Evolutionary conservation across 2,329 filamentous ascomycete species (phyloP), one percentile per base, ranked within the genome.

Genomic region (Aureobasidium sp.): DNA sequence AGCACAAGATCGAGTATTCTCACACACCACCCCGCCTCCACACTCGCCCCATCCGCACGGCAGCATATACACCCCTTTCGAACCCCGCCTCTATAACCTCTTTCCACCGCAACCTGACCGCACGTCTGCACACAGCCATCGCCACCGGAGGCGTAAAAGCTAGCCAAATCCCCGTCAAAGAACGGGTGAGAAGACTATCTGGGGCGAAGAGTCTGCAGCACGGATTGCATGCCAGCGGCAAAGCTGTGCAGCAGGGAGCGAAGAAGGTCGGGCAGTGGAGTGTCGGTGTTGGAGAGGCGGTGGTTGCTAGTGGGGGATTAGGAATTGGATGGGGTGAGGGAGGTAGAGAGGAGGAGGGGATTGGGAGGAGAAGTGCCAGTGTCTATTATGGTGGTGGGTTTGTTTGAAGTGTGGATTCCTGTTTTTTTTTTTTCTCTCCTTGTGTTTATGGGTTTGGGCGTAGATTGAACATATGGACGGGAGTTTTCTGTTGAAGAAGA

Each of bases 311-410:
- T 11, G 47, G 47, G 5, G 47, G 34, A n/a, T 22, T 30, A 12
- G 45, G 34, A 14, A 25, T 50, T n/a, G 47, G 35, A 17, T 50
- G 47, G 34, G 47, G 12, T 3, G 25, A 30, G 11, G 35, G 6
- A 2, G 17, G 3, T 3, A 17, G 11, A 21, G 35, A 30, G 16
- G 25, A 4, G 3, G 22, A 29, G 14, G 22, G 10, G 6, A 8
- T 35, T n/a, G 47, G 34, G 2, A 10, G 8, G 12, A 50, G 35
- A 17, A 40, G 35, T 32, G 47, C 47, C 10, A 11, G 25, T 16
- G 25, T 39, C 4, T 40, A 50, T 24, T 50, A 50, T 27, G 47
- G 47, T 1, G 35, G 35, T 32, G 47, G 47, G 8, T 50, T 50
- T 32, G 35, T 50, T 22, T 50, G 12, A 16, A 12, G 32, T 35